phyloP scores from a whole-genome alignment of 257 asterid genomes.

The Verbena officinalis region DNA sequence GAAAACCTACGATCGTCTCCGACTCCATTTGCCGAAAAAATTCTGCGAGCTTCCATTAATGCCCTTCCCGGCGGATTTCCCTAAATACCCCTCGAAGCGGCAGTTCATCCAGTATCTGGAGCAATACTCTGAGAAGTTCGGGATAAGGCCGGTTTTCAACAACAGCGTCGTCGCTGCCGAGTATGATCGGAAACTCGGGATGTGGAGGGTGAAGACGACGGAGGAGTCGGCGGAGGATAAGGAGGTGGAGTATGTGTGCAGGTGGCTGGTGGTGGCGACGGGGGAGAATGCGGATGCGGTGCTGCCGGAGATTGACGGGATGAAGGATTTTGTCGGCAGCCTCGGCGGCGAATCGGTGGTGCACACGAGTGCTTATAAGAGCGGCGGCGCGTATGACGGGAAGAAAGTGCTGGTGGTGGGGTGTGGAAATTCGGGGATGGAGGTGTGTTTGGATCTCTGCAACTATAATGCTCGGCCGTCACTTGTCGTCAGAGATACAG shows the following conservation, averaged over 20 bases:
- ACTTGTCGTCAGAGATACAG: conserved; percentile 67
- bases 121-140: conserved; percentile 50
- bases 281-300: conserved; percentile 93
- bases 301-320: conserved; percentile 62
- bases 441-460: conserved; percentile 83
- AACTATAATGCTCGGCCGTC: conserved; percentile 60
- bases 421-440: conserved; percentile 96
- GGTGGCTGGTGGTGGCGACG: conserved; percentile 86
- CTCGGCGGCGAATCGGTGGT: conserved; percentile 28
- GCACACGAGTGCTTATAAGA: conserved; percentile 67
- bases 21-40: conserved; percentile 72
- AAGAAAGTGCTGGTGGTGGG: conserved; percentile 79
- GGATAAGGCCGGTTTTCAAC: conserved; percentile 52
- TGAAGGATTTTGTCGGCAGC: conserved; percentile 49
- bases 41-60: conserved; percentile 77
- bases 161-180: conserved; percentile 50
- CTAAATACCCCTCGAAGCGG: conserved; percentile 55
- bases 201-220: conserved; percentile 63
- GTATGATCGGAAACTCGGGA: conserved; percentile 39
- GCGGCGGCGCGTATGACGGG: conserved; percentile 59
- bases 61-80: conserved; percentile 56
- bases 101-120: conserved; percentile 64
- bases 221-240: conserved; percentile 25
- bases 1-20: conserved; percentile 69
- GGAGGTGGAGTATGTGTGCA: conserved; percentile 51